Base-by-base conservation (phyloP, 192 early-diverging fungal genomes). In the Chytriomyces sp. region DNA sequence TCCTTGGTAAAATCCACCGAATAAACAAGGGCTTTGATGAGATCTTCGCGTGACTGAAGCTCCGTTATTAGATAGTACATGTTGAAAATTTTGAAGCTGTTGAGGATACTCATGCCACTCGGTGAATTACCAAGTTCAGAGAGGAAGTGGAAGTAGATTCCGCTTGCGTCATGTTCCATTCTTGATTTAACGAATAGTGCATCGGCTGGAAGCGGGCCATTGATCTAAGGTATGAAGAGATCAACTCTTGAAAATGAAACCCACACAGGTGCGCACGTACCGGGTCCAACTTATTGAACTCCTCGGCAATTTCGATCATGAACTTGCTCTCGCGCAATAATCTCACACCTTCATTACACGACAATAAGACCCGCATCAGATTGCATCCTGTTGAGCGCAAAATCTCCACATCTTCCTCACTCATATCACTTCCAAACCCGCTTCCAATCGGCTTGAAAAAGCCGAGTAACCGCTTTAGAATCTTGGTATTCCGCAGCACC, bases 41-140 rank as follows among this genome's bases (percentile, higher is more conserved):
- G 73, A 74, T 95, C 93, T 57, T 93, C 90, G 28, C 93, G 85
- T 59, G 87, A 88, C 55, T 84, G 82, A 5, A 95, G 74, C 62
- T 94, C 93, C 26, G 88, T 91, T 22, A 95, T 66, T 34, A 88
- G 87, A 63, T 94, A 95, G 63, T 87, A 91, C 19, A 91, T 77
- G 55, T 87, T 90, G 75, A 92, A 94, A 31, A 95, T 89, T 40
- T 89, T 89, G 77, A 91, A 93, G 55, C 86, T 25, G 36, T 52
- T 6, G 7, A 68, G 32, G 22, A 56, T 68, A 19, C 66, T 56
- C 25, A 89, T 78, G 14, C 93, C 93, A 22, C 89, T 91, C 10
- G 83, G 80, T 30, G 76, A 80, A 62, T 86, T 83, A 64, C 82
- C 86, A 3, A 93, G 71, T 2, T 82, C 72, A 5, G 92, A 90